phyloP scores from a whole-genome alignment of 495 filamentous ascomycete species.

The Penicillium atrosanguineum region DNA sequence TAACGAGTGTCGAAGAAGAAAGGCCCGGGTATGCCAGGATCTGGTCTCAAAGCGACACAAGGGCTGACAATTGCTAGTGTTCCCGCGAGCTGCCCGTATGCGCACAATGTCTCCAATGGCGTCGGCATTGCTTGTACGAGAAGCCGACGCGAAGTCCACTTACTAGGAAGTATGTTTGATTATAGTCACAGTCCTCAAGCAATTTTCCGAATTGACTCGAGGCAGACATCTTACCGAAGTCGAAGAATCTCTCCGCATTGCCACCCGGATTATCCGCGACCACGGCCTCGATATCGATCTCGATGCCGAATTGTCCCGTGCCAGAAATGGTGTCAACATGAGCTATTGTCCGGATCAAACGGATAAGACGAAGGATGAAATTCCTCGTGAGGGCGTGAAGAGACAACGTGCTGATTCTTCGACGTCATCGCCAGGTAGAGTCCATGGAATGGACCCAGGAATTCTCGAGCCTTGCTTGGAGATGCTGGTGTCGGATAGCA shows the following conservation, averaged over 20 bases:
- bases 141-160: conserved; percentile 4
- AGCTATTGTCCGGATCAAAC: neutral
- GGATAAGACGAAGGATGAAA: neutral
- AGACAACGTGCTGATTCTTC: neutral
- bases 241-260: conserved; percentile 6
- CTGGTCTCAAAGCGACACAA: neutral
- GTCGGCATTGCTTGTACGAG: conserved; percentile 2
- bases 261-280: conserved; percentile 4
- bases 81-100: conserved; percentile 7
- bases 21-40: neutral
- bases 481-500: neutral
- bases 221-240: conserved; percentile 4
- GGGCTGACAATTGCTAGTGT: neutral
- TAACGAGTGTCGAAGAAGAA: conserved; percentile 3
- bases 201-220: neutral
- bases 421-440: neutral
- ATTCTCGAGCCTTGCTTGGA: conserved; percentile 2
- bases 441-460: neutral
- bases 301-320: neutral
- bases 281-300: conserved; percentile 5
- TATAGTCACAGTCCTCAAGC: too few species aligned
- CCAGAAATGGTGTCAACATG: conserved; percentile 1
- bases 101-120: conserved; percentile 9
- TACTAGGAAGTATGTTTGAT: neutral
- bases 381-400: neutral